Base-by-base conservation (phyloP, 2,329 filamentous ascomycete genomes). In the Stylonectria norvegica region DNA sequence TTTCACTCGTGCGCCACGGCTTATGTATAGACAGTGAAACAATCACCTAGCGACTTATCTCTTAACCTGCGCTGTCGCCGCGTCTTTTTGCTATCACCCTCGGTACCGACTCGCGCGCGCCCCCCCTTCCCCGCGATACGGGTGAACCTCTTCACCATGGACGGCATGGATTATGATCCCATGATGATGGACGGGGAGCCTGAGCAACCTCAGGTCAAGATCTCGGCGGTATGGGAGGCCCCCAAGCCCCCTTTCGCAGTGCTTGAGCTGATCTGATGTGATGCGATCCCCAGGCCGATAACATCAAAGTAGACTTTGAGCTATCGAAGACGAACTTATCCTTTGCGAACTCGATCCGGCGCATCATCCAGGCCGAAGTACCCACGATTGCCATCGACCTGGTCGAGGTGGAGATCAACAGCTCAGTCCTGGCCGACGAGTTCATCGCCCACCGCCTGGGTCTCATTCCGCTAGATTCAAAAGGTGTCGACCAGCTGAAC, bases 371-470 rank as follows among this genome's bases (percentile, higher is more conserved):
- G 52, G 87, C 89, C 57, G 91, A 98, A 69, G 86, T 98, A 44
- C 90, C 91, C 9, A 96, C 89, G 17, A 83, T 97, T 56, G 90
- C 93, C 49, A 90, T 97, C 64, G 91, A 98, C 60, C 79, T 95
- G 11, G 90, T 97, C 48, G 89, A 97, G 65, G 83, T 98, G 51
- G 84, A 94, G 60, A 79, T 78, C 58, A 98, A 98, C 73, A 95
- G 86, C 42, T 94, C 90, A n/a, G 90, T 96, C 4, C 81, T 97
- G 11, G 87, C 91, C 46, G 91, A 98, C 67, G 91, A 98, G 67
- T 95, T 97, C 66, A 83, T 98, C 53, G 85, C 88, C 34, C 91
- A 97, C 67, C 85, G 91, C 32, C 78, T 98, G 11, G 91, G 93
- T 20, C 80, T 97, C 33, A 82, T 97, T 42, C 93, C 93, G 1